Evolutionary conservation across 1,139 yeast species (phyloP).

Genomic region (Torulaspora globosa): DNA sequence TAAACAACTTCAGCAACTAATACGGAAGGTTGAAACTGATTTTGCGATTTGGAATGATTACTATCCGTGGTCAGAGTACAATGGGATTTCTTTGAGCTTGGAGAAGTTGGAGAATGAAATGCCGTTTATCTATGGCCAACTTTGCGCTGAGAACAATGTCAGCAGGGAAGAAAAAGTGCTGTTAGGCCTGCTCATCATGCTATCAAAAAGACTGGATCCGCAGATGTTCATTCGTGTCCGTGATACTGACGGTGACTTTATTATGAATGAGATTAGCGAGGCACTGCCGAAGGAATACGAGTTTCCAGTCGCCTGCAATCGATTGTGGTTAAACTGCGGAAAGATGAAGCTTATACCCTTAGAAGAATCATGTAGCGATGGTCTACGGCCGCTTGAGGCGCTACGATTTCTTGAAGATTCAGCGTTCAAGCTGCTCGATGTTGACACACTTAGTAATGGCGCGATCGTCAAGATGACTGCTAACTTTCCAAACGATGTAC

Average conservation of each 20-base stretch:
- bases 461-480: conserved; percentile 12
- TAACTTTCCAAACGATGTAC: conserved; percentile 19
- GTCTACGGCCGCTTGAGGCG: conserved; percentile 38
- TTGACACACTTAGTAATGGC: conserved; percentile 21
- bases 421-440: conserved; percentile 33
- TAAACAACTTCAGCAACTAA: conserved; percentile 20
- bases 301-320: conserved; percentile 31
- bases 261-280: conserved; percentile 49
- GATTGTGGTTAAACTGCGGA: conserved; percentile 34
- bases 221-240: conserved; percentile 46
- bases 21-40: conserved; percentile 26
- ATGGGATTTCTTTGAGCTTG: conserved; percentile 18
- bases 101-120: conserved; percentile 8
- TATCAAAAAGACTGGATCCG: conserved; percentile 34
- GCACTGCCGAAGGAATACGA: conserved; percentile 38
- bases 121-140: conserved; percentile 27
- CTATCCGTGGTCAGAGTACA: conserved; percentile 44
- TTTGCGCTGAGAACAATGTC: conserved; percentile 31
- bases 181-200: conserved; percentile 41
- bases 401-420: conserved; percentile 37
- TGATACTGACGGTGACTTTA: conserved; percentile 56
- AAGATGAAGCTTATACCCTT: conserved; percentile 32
- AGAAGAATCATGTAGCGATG: conserved; percentile 31
- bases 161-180: conserved; percentile 33
- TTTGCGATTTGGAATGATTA: conserved; percentile 41